Percentiles rank a stretch among this genome's conserved stretches.
These are phyloP conservation scores for Saccharomycopsis selenospora DNA, from an alignment of 805 yeast genomes.

Conservation along the genomic window DNA sequence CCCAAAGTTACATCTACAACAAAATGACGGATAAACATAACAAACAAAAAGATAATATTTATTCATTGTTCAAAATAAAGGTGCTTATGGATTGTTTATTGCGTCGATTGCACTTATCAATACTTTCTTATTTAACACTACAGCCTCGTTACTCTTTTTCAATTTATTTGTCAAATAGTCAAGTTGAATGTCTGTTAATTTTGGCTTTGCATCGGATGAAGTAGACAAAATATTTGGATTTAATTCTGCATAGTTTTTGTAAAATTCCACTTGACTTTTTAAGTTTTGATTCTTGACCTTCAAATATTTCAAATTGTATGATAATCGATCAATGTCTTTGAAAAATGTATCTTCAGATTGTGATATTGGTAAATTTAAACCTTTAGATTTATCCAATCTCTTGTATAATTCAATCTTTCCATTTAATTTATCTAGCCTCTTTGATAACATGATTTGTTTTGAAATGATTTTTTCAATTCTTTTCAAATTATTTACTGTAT, in stretches of 20 bases:
- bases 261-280: constrained; percentile 9
- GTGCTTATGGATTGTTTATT: no score
- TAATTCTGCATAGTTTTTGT: constrained; percentile 1
- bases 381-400: background rate
- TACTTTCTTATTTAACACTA: background rate
- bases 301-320: background rate
- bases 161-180: constrained; percentile 3
- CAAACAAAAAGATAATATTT: no score
- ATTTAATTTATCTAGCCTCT: background rate
- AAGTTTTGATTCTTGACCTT: background rate
- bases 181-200: background rate
- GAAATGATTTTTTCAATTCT: constrained; percentile 4
- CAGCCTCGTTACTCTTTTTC: constrained; percentile 2
- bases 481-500: background rate
- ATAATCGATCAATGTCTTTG: constrained; percentile 5
- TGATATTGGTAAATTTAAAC: constrained; percentile 13
- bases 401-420: constrained; percentile 1
- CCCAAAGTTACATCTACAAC: no score
- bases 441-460: constrained; percentile 2
- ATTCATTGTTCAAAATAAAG: no score
- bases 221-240: background rate
- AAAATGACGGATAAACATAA: no score
- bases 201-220: background rate
- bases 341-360: constrained; percentile 6
- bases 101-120: background rate